A percentile compares a stretch with the other conserved stretches of the same genome.
Evolutionary conservation across 306 rosid genomes (phyloP).

Genomic region (Urtica urens): DNA sequence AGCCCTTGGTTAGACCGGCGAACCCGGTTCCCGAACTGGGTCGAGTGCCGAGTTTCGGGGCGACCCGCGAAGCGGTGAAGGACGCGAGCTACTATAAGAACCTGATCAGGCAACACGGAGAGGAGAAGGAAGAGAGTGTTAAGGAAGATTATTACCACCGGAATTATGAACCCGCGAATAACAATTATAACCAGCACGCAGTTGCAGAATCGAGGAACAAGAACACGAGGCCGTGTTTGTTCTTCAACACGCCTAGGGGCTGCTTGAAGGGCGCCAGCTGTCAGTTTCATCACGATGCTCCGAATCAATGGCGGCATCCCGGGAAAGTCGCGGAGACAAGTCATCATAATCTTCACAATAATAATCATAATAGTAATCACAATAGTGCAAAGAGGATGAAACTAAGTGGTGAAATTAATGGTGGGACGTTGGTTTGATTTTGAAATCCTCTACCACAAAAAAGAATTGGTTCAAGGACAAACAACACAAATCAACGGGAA

Average conservation of each 20-base stretch:
- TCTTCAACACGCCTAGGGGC: slow-evolving; percentile 48
- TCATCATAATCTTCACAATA: no score
- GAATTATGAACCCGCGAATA: slow-evolving; percentile 28
- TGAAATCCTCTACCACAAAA: not conserved
- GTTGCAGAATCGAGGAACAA: slow-evolving; percentile 33
- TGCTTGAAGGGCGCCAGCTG: slow-evolving; percentile 58
- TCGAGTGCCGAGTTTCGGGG: slow-evolving; percentile 15
- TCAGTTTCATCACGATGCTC: slow-evolving; percentile 38
- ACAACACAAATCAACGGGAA: no score
- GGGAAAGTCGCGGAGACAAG: slow-evolving; percentile 16
- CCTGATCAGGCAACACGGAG: slow-evolving; percentile 46
- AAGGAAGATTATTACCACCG: slow-evolving; percentile 28
- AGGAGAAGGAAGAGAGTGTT: slow-evolving; percentile 25
- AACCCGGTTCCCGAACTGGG: slow-evolving; percentile 10
- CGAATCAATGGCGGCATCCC: slow-evolving; percentile 16
- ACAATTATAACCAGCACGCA: slow-evolving; percentile 22
- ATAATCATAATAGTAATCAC: no score
- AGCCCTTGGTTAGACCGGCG: slow-evolving; percentile 4
- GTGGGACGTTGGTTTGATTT: slow-evolving; percentile 5
- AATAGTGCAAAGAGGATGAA: slow-evolving; percentile 47
- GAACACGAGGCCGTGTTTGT: slow-evolving; percentile 47
- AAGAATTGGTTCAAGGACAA: not conserved
- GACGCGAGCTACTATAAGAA: slow-evolving; percentile 58
- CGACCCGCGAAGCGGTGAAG: slow-evolving; percentile 20
- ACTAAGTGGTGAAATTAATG: slow-evolving; percentile 24